A percentile compares a stretch with the other conserved stretches of the same genome.
Conservation (phyloP, 2,329 filamentous ascomycete genomes). For the Penicillium concentricum region DNA sequence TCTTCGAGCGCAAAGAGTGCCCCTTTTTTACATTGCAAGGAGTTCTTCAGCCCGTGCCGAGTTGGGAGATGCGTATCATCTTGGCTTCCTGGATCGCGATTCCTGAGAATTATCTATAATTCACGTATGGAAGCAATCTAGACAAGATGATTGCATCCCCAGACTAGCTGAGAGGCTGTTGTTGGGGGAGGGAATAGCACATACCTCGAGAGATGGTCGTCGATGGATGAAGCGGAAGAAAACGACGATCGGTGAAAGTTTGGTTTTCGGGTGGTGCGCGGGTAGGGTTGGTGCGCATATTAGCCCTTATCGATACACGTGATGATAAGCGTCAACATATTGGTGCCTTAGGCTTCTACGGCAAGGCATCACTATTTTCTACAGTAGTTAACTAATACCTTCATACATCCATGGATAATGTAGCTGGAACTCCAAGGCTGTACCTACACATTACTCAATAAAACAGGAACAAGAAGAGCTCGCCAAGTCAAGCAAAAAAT, state of each 20-base stretch:
- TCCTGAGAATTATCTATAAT: constrained; percentile 11
- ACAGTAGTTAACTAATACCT: too few relatives aligned
- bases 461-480: too few relatives aligned
- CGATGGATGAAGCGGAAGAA: constrained; percentile 29
- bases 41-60: constrained; percentile 67
- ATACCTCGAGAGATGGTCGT: constrained; percentile 43
- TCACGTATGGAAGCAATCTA: constrained; percentile 16
- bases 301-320: constrained; percentile 1
- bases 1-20: constrained; percentile 68
- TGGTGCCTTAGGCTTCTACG: background rate
- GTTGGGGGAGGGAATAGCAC: constrained; percentile 30
- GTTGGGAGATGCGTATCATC: constrained; percentile 46
- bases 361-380: background rate
- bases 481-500: background rate
- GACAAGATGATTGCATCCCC: constrained; percentile 43
- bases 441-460: too few relatives aligned
- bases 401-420: background rate
- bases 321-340: background rate
- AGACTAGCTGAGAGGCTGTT: constrained; percentile 45
- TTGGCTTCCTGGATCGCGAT: constrained; percentile 16
- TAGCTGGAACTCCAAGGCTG: background rate
- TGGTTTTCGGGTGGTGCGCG: constrained; percentile 33
- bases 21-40: constrained; percentile 51
- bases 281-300: constrained; percentile 26
- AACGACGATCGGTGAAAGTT: constrained; percentile 17